Base-by-base conservation (phyloP, 495 filamentous ascomycete genomes). In the Hyaloscypha finlandica region DNA sequence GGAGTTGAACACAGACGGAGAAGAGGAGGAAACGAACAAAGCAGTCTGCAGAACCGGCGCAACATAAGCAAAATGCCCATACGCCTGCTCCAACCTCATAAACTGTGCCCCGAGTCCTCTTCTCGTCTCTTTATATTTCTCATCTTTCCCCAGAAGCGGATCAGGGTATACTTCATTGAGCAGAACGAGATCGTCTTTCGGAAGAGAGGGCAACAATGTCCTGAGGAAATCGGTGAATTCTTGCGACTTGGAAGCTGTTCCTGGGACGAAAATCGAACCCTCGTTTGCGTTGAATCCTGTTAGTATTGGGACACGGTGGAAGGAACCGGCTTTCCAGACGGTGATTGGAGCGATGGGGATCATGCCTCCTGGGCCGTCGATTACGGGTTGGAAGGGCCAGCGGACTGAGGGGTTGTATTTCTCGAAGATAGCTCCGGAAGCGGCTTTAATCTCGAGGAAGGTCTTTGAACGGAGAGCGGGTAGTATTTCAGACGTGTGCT, bases 331-430 rank as follows among this genome's bases (percentile, higher is more conserved):
- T 37, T 78, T 71, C 86, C 85, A 89, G 11, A 83, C 81, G 20
- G 80, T 79, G 32, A 88, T 76, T 29, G 88, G 87, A 8, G 83
- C 77, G 33, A 84, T 81, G 14, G 81, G 77, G 61, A 91, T 85
- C 22, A 87, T 71, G 8, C 83, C 80, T 14, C 75, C 73, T 22
- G 77, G 74, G 1, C 81, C 81, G 68, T 90, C 88, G 65, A 90
- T 86, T 62, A 88, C 87, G 42, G 88, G 88, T 68, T 90, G 88
- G 73, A 89, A 90, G 9, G 88, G 81, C 88, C 88, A 89, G 5
- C 86, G 83, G 0, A 90, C 77, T 51, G 80, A 83, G 11, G 76
- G 71, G 37, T 81, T 78, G 73, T 86, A 88, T 45, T 76, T 78
- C 59, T 81, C 76, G 75, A 82, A 89, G 14, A 89, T 77, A 6